Evolutionary conservation across 139 green algal species (phyloP), one percentile per base, ranked within the genome.

Genomic region (Chlorella sp.): DNA sequence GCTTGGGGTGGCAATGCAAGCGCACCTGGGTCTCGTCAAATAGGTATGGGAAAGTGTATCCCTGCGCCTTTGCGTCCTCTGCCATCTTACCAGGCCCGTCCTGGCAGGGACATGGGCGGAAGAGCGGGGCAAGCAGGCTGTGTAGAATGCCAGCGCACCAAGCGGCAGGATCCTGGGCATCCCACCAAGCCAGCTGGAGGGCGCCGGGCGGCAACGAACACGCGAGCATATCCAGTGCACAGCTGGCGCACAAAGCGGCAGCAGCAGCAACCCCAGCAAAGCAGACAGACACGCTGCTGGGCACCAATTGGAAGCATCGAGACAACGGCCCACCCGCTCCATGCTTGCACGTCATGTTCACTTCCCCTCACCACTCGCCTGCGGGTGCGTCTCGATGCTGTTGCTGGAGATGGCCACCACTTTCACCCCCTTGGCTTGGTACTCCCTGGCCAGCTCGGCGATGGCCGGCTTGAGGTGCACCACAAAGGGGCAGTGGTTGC

Each of bases 371-470:
- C 60, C 30, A 14, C 2, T 83, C 67, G 9, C 90, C 90, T 95
- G 91, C 2, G 93, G 93, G 84, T 96, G 93, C 26, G 93, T 96
- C 76, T 93, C 30, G 0, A 78, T 40, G n/a, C 76, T 91, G 85
- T 98, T 98, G 77, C 90, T 92, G 36, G 84, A 93, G 87, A 98
- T 96, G 76, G 90, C 95, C 62, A 98, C 85, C 28, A 94, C 88
- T 20, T 78, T 87, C 16, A 98, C 75, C 0, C 92, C 95, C 56
- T 92, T 91, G 1, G 70, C 36, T 60, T 83, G 46, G 82, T 95
- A 96, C 64, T 95, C 91, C 38, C 86, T 84, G 1, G 90, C 89
- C 24, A 97, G 75, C 41, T 87, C 75, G 9, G 83, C 81, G 22
- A 95, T 90, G 30, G 75, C 84, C 46, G 76, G 72, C 87, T 95